These are phyloP conservation scores for Wickerhamomyces xylosicus DNA, from an alignment of 805 yeast species.

Conservation along the genomic window DNA sequence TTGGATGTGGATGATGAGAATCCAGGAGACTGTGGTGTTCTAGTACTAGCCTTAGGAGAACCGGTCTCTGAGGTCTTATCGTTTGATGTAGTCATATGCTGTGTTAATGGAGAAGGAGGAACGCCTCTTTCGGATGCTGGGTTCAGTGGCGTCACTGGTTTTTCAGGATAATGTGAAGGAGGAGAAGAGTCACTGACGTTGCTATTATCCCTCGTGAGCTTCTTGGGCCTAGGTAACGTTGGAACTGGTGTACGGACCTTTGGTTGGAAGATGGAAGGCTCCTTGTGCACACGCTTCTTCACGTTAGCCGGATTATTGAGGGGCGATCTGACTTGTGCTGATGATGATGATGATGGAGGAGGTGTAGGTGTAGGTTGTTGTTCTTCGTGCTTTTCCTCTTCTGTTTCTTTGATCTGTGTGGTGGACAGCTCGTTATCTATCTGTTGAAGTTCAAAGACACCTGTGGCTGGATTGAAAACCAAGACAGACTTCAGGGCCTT, in stretches of 20 bases:
- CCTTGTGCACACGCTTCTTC: slow-evolving; percentile 9
- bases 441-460: slow-evolving; percentile 10
- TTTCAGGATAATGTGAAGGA: slow-evolving; percentile 6
- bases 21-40: background rate
- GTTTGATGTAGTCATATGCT: background rate
- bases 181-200: background rate
- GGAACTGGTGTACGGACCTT: slow-evolving; percentile 12
- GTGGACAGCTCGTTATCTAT: slow-evolving; percentile 10
- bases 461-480: slow-evolving; percentile 10
- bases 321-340: background rate
- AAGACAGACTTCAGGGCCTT: slow-evolving; percentile 16
- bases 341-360: background rate
- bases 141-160: no score
- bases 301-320: background rate
- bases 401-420: slow-evolving; percentile 1
- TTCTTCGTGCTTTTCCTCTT: slow-evolving; percentile 1
- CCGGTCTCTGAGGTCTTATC: no score
- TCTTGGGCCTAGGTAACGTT: slow-evolving; percentile 1
- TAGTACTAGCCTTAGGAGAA: slow-evolving; percentile 6
- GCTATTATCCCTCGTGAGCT: background rate
- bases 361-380: slow-evolving; percentile 1
- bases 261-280: slow-evolving; percentile 18
- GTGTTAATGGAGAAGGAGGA: background rate
- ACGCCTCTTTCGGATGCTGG: background rate
- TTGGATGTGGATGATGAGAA: no score